Evolutionary conservation across 208 protist genomes (phyloP).

Genomic region (Herpetomonas samuelpessoai): DNA sequence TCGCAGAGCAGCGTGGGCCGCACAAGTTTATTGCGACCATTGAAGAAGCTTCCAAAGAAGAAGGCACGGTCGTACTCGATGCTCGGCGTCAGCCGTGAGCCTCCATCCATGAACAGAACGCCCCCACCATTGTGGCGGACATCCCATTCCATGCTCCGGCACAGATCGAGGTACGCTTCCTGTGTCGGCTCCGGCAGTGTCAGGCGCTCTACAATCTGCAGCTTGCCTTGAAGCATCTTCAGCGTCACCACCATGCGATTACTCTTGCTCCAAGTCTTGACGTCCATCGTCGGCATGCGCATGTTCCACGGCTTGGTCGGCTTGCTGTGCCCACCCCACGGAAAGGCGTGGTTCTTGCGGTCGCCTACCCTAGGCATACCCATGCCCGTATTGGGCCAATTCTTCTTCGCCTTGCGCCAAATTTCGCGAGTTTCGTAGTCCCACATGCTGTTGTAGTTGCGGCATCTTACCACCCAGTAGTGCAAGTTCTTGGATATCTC

Average conservation of each 20-base stretch:
- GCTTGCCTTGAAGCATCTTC: conserved; percentile 87
- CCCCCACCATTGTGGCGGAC: conserved; percentile 86
- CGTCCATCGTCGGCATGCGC: conserved; percentile 87
- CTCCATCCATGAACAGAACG: conserved; percentile 91
- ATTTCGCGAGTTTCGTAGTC: conserved; percentile 90
- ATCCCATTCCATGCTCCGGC: conserved; percentile 85
- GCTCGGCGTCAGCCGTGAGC: conserved; percentile 82
- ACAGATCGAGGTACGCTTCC: conserved; percentile 75
- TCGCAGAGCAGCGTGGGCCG: conserved; percentile 85
- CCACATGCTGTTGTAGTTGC: conserved; percentile 88
- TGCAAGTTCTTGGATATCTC: conserved; percentile 71
- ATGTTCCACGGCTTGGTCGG: conserved; percentile 92
- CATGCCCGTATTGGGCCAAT: conserved; percentile 92
- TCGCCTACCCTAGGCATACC: conserved; percentile 86
- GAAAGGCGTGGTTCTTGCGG: conserved; percentile 74
- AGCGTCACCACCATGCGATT: conserved; percentile 88
- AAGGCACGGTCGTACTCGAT: conserved; percentile 84
- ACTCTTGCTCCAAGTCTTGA: conserved; percentile 84
- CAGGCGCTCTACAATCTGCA: conserved; percentile 84
- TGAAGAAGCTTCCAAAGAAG: conserved; percentile 92
- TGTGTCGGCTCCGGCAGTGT: conserved; percentile 80
- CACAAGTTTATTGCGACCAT: conserved; percentile 89
- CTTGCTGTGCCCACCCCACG: conserved; percentile 74
- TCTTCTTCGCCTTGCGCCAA: conserved; percentile 88
- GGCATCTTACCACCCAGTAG: conserved; percentile 89